Evolutionary conservation across 176 grass and related monocot genomes (phyloP), one percentile per base, ranked within the genome.

Genomic region (Thinopyrum elongatum): DNA sequence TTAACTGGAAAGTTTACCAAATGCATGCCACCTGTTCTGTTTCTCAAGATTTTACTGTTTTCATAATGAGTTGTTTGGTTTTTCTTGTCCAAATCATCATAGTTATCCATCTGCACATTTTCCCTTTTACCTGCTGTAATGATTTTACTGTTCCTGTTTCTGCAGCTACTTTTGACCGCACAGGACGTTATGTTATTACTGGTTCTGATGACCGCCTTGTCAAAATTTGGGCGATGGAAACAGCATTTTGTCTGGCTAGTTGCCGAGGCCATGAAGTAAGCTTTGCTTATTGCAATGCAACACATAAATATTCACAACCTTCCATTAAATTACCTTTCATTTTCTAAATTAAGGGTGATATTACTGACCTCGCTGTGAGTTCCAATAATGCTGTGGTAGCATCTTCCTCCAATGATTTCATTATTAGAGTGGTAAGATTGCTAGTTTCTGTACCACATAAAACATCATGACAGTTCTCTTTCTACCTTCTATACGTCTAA

Each of bases 191-290:
- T 94, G 96, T 95, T 71, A 91, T 95, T 74, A 98, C 96, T 49
- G 96, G 96, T 76, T 98, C 96, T 64, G 96, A 98, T 90, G 96
- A 98, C 21, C 93, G 96, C 76, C 86, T 98, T 44, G 96, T 98
- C 67, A 98, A 98, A 89, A 94, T 98, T 78, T 98, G 93, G 96
- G 92, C 93, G 6, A 95, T 95, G 88, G 96, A 98, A 93, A 98
- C 96, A 86, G 87, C 93, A 53, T 95, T 98, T 82, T 98, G 96
- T 79, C 88, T 98, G 66, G 88, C 92, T 74, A 95, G 96, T 21
- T 98, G 96, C 72, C 91, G 96, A 13, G 96, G 96, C 61, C 96
- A 98, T 89, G 96, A 98, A 88, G 96, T 98, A 87, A 92, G 92
- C 49, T 81, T 79, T 53, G 38, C 77, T 77, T 83, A 73, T 76